phyloP scores from a whole-genome alignment of 1,139 yeast genomes.

The Spathaspora sp. region DNA sequence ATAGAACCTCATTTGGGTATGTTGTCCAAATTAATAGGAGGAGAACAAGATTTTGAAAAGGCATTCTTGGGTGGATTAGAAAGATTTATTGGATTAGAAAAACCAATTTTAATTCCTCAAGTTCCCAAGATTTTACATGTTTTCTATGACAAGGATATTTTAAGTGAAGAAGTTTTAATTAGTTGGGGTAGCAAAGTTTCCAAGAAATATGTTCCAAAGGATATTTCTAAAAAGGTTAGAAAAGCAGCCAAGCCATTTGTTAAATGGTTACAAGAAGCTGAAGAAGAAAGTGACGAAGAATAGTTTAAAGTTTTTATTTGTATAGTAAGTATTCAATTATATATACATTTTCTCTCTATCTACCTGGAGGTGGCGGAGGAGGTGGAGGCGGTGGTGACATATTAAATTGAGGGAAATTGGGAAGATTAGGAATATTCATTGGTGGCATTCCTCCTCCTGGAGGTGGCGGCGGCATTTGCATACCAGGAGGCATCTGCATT shows the following conservation, averaged over 20 bases:
- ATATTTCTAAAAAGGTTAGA: conserved; percentile 88
- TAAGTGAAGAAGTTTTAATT: conserved; percentile 77
- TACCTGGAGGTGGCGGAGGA: conserved; percentile 21
- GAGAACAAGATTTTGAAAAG: conserved; percentile 69
- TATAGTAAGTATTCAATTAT: background rate
- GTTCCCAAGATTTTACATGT: conserved; percentile 82
- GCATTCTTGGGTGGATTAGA: conserved; percentile 95
- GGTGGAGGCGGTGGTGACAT: conserved; percentile 24
- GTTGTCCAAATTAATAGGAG: conserved; percentile 70
- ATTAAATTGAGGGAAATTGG: conserved; percentile 11
- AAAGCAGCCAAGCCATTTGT: conserved; percentile 95
- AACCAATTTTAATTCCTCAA: conserved; percentile 68
- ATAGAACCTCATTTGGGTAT: conserved; percentile 78
- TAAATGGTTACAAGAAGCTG: conserved; percentile 94
- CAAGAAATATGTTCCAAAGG: conserved; percentile 92
- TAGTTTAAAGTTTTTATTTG: background rate
- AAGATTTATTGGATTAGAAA: conserved; percentile 83
- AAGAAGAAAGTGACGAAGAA: conserved; percentile 64
- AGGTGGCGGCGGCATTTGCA: conserved; percentile 20
- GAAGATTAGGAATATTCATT: conserved; percentile 4
- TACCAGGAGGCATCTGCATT: conserved; percentile 20
- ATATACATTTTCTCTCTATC: background rate
- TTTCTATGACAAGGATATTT: conserved; percentile 78
- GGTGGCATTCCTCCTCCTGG: background rate
- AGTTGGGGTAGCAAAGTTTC: conserved; percentile 92